Evolutionary conservation across 2,329 filamentous ascomycete genomes (phyloP).

Genomic region (Aspergillus tamarii): DNA sequence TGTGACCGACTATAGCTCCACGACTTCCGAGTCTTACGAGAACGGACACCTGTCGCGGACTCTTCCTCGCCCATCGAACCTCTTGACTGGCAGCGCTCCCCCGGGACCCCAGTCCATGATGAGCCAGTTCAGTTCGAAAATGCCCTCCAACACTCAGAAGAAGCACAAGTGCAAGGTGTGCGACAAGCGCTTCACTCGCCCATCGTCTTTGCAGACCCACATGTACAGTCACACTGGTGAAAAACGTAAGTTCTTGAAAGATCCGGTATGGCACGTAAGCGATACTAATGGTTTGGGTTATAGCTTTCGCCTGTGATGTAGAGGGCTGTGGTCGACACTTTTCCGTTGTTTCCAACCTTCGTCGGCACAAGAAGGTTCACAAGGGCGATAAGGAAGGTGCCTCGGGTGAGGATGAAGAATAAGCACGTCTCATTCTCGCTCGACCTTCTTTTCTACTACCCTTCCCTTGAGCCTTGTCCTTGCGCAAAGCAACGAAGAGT

Average conservation of each 20-base stretch:
- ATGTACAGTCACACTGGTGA: slow-evolving; percentile 99
- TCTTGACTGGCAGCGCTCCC: slow-evolving; percentile 66
- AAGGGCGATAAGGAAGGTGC: slow-evolving; percentile 61
- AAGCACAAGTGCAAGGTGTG: slow-evolving; percentile 99
- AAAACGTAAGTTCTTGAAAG: slow-evolving; percentile 74
- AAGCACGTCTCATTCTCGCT: slow-evolving; percentile 17
- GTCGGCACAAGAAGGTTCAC: slow-evolving; percentile 95
- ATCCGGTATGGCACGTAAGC: not conserved
- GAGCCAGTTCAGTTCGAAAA: slow-evolving; percentile 96
- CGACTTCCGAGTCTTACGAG: slow-evolving; percentile 80
- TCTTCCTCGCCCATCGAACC: slow-evolving; percentile 75
- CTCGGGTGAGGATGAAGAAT: slow-evolving; percentile 47
- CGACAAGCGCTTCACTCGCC: slow-evolving; percentile 94
- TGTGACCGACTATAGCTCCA: slow-evolving; percentile 90
- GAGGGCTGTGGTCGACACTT: slow-evolving; percentile 95
- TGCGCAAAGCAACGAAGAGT: slow-evolving; percentile 6
- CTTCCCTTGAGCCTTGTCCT: slow-evolving; percentile 20
- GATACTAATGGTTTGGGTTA: slow-evolving; percentile 23
- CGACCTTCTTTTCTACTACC: slow-evolving; percentile 10
- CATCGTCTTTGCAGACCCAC: slow-evolving; percentile 92
- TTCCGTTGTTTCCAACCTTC: slow-evolving; percentile 93
- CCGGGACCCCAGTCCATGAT: slow-evolving; percentile 97
- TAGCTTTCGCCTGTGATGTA: slow-evolving; percentile 92
- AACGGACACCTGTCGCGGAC: slow-evolving; percentile 73
- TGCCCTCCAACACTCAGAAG: slow-evolving; percentile 94